Evolutionary conservation across 2,329 filamentous ascomycete genomes (phyloP).

Genomic region (Aureobasidium mangrovei): DNA sequence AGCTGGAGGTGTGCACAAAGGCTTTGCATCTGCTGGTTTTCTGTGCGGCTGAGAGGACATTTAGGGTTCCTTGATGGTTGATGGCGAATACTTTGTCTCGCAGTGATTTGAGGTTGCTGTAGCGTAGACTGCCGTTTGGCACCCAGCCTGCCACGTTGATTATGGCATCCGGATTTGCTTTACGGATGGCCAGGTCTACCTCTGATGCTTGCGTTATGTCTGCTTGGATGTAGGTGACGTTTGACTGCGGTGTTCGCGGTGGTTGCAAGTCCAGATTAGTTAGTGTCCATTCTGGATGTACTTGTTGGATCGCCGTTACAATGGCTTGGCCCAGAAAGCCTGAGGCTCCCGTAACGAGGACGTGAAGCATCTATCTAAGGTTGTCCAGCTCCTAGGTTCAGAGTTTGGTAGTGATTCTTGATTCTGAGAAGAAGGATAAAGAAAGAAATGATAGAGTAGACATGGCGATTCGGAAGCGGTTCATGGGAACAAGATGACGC

Average conservation of each 20-base stretch:
- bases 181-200: constrained; percentile 43
- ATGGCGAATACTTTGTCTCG: constrained; percentile 63
- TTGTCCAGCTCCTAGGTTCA: too few species aligned
- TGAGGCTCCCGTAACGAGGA: constrained; percentile 40
- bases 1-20: constrained; percentile 85
- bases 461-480: background rate
- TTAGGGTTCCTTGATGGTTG: constrained; percentile 78
- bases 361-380: constrained; percentile 19
- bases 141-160: constrained; percentile 70
- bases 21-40: constrained; percentile 58
- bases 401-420: background rate
- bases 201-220: constrained; percentile 32
- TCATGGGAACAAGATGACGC: constrained; percentile 6
- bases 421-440: background rate
- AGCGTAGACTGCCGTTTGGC: constrained; percentile 31
- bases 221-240: constrained; percentile 29
- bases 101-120: constrained; percentile 31
- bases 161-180: constrained; percentile 68
- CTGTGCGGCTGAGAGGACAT: constrained; percentile 65
- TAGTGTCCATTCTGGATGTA: constrained; percentile 30
- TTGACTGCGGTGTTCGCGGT: constrained; percentile 19
- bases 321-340: constrained; percentile 39
- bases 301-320: constrained; percentile 30
- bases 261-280: constrained; percentile 35
- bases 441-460: background rate